Evolutionary conservation across 2,329 filamentous ascomycete species (phyloP).

Genomic region (Coniochaeta sp.): DNA sequence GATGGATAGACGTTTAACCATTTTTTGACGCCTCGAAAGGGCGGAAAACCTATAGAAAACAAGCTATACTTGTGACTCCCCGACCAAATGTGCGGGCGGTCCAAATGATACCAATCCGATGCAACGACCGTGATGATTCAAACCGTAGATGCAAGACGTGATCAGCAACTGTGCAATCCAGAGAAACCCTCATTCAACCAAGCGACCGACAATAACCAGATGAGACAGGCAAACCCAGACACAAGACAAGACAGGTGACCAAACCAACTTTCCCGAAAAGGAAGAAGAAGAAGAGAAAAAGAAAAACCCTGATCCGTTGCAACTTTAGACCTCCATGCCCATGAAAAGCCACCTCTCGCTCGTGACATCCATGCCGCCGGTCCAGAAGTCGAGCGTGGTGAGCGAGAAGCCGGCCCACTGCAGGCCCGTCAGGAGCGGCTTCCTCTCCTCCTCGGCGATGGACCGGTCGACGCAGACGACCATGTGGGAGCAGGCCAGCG

Average conservation of each 20-base stretch:
- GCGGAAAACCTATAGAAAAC: neutral
- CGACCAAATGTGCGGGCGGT: neutral
- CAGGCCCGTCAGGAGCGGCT: conserved; percentile 69
- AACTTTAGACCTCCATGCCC: conserved; percentile 62
- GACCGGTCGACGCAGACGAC: conserved; percentile 74
- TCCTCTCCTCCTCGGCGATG: conserved; percentile 52
- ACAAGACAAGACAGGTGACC: neutral
- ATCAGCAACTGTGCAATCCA: neutral
- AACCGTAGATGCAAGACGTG: neutral
- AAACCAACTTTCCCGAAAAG: neutral
- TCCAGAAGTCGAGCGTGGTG: conserved; percentile 72
- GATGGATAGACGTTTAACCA: neutral
- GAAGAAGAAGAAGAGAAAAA: conserved; percentile 2
- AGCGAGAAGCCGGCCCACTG: conserved; percentile 92
- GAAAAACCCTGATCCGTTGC: conserved; percentile 28
- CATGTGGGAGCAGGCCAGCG: conserved; percentile 69
- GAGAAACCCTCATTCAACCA: conserved; percentile 1
- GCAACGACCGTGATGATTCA: neutral
- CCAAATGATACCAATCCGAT: neutral
- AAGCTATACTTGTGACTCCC: neutral
- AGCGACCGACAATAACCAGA: neutral
- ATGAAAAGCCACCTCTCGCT: conserved; percentile 81
- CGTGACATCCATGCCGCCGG: conserved; percentile 52
- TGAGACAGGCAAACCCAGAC: neutral
- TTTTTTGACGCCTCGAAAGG: neutral